phyloP scores from a whole-genome alignment of 2,329 filamentous ascomycete species.

The Claviceps sp. region DNA sequence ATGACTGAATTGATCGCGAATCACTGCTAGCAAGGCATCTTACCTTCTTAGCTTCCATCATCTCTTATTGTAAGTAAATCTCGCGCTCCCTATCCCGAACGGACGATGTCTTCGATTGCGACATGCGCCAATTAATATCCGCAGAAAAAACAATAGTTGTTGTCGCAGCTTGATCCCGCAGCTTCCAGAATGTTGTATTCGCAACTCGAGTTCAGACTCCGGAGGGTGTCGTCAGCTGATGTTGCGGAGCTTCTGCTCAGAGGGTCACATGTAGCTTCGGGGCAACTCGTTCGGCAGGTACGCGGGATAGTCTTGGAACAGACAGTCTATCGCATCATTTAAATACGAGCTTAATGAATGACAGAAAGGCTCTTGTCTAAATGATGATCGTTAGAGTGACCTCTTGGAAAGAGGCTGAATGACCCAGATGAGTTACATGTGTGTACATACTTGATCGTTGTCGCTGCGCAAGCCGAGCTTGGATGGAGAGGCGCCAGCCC shows the following conservation, averaged over 20 bases:
- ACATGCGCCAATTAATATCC: not conserved
- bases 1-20: not conserved
- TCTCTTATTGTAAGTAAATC: conserved; percentile 8
- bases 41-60: conserved; percentile 31
- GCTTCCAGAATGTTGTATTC: not conserved
- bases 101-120: not conserved
- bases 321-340: not conserved
- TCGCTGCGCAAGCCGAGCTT: conserved; percentile 3
- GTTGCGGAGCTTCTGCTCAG: not conserved
- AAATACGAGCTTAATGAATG: not conserved
- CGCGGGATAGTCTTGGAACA: not conserved
- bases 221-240: not conserved
- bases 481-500: not conserved
- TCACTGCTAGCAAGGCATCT: conserved; percentile 4
- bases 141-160: not conserved
- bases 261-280: not conserved
- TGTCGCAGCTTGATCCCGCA: not conserved
- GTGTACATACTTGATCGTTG: not conserved
- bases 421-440: not conserved
- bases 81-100: not conserved
- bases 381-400: not conserved
- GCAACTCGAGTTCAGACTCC: not conserved
- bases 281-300: not conserved
- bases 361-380: not conserved
- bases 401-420: not conserved